Evolutionary conservation across 1,139 yeast genomes (phyloP), one percentile per base, ranked within the genome.

Genomic region (Taphrina communis): DNA sequence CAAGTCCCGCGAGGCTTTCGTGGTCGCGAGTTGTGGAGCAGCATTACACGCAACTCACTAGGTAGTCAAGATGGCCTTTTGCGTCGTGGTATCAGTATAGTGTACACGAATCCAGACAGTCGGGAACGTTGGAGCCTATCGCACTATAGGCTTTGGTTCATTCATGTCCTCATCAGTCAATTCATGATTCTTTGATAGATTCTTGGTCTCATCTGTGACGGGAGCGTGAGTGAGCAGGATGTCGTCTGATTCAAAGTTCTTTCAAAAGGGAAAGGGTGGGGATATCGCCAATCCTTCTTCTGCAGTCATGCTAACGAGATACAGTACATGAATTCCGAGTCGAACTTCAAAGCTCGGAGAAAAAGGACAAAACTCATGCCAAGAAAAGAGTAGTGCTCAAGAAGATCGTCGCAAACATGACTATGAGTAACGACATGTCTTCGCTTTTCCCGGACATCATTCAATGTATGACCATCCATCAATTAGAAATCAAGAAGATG

Each of bases 341-440:
- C 14, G 89, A 86, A 74, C 79, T 87, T 65, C 83, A 83, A 53
- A 44, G 31, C 12, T 17, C 67, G 46, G 83, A 83, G 73, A 85
- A 83, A 75, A 84, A 83, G 75, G 86, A 86, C 73, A 78, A 78
- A 72, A 77, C 79, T 68, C 72, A 76, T 72, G 71, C 81, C 79
- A 77, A 82, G 70, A 81, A 87, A 75, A 87, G 86, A 76, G 79
- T 83, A 31, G 87, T 91, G 0, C 80, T 94, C 73, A 88, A 88
- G 77, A 89, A 89, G 76, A 84, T 91, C 41, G 83, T 92, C 7
- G 96, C 97, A 58, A 93, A 92, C 77, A 83, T 91, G 78, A 88
- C 95, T 5, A 82, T 92, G 79, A 92, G 92, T 70, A 91, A 91
- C 72, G 97, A 93, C 75, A 84, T 92, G 85, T 82, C 86, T 11